A percentile compares a stretch with the other conserved stretches of the same genome.
Conservation (phyloP, 192 early-diverging fungal species). For the Allomyces javanicus region DNA sequence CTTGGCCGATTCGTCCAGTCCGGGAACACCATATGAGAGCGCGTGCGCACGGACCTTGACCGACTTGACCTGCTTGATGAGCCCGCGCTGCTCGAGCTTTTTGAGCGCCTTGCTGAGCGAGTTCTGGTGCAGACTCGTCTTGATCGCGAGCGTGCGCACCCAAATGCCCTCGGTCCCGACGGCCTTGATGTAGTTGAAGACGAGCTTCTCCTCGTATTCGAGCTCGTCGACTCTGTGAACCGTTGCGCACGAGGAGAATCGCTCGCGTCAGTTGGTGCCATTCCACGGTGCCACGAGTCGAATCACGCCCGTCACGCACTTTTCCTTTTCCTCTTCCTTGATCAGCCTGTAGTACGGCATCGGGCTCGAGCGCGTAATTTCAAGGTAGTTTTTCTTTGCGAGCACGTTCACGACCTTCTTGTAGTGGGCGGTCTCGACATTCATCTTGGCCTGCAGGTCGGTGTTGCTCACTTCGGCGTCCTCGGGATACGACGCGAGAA, state of each 20-base stretch:
- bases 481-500: no score
- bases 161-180: slow-evolving; percentile 64
- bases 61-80: slow-evolving; percentile 74
- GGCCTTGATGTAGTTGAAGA: slow-evolving; percentile 65
- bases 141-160: slow-evolving; percentile 58
- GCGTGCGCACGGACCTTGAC: slow-evolving; percentile 47
- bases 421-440: no score
- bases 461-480: no score
- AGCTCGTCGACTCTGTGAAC: slow-evolving; percentile 26
- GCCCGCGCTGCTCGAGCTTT: slow-evolving; percentile 49
- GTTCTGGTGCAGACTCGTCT: slow-evolving; percentile 53
- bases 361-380: no score
- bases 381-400: no score
- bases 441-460: no score
- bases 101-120: slow-evolving; percentile 61
- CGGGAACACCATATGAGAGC: neutral
- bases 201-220: slow-evolving; percentile 47
- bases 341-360: no score
- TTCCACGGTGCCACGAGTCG: no score
- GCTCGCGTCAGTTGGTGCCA: neutral
- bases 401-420: no score
- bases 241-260: neutral
- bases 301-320: no score
- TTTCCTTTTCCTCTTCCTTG: no score
- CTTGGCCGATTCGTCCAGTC: neutral